A percentile compares a stretch with the other conserved stretches of the same genome.
Conservation (phyloP, 257 asterid species). For the Coffea eugenioides region DNA sequence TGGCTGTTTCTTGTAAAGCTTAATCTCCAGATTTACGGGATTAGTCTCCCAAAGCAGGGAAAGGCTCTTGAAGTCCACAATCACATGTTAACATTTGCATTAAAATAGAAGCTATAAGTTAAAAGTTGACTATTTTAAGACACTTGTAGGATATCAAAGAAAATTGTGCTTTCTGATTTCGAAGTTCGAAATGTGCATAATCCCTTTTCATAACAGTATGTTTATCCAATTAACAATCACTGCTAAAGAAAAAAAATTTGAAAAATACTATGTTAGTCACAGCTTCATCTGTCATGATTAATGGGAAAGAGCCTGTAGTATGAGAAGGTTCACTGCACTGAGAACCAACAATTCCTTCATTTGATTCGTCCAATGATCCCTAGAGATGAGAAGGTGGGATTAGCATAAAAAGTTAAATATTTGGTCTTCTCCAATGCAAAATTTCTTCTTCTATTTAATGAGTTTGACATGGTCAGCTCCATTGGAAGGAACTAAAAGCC, state of each 20-base stretch:
- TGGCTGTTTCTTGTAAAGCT: too few relatives aligned
- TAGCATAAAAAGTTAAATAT: neutral
- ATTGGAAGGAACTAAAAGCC: neutral
- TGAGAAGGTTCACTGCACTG: neutral
- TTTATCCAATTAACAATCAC: too few relatives aligned
- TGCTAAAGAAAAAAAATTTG: neutral
- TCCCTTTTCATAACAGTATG: too few relatives aligned
- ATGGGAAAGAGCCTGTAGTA: neutral
- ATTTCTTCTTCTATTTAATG: neutral
- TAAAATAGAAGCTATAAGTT: neutral
- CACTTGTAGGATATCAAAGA: neutral
- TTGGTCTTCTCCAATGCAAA: neutral
- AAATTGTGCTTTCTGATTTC: neutral
- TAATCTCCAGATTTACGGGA: too few relatives aligned
- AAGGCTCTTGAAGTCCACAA: too few relatives aligned
- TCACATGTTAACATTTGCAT: too few relatives aligned
- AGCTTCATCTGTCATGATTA: too few relatives aligned
- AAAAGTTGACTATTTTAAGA: too few relatives aligned
- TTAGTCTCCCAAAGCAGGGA: too few relatives aligned
- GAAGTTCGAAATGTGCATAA: neutral
- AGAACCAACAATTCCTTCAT: too few relatives aligned
- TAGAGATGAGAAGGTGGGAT: neutral
- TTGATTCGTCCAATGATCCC: neutral
- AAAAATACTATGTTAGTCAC: too few relatives aligned
- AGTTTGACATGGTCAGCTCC: neutral